These are phyloP conservation scores for Daldinia grandis DNA, from an alignment of 495 filamentous ascomycete genomes.

Conservation along the genomic window DNA sequence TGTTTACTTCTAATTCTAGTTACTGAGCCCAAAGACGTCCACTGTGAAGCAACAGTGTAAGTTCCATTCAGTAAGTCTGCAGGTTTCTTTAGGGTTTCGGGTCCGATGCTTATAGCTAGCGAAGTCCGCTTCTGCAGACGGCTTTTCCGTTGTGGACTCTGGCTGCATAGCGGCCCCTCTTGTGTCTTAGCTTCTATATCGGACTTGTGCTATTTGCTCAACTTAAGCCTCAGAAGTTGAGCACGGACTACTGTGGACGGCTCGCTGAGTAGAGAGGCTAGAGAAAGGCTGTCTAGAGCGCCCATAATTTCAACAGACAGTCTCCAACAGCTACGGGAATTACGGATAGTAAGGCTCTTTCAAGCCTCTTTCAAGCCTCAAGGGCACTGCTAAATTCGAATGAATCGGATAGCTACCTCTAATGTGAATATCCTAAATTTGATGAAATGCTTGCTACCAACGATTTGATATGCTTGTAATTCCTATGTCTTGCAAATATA, in stretches of 20 bases:
- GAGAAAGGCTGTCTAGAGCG: background rate
- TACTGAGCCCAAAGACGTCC: background rate
- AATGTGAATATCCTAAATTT: background rate
- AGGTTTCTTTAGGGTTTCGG: background rate
- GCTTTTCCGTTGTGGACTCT: slow-evolving; percentile 18
- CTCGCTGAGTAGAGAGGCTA: background rate
- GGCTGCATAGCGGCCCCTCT: background rate
- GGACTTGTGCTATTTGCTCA: background rate
- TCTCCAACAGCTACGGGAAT: background rate
- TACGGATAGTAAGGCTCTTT: background rate
- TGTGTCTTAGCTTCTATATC: background rate
- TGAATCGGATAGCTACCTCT: background rate
- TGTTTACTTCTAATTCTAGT: background rate
- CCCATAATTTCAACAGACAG: background rate
- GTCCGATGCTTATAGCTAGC: background rate
- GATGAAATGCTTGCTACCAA: background rate
- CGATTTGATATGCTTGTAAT: background rate
- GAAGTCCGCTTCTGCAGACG: slow-evolving; percentile 10
- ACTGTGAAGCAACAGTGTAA: background rate
- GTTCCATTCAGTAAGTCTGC: background rate
- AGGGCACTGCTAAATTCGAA: background rate
- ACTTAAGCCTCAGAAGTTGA: background rate
- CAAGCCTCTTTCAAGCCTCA: background rate
- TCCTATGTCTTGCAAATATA: background rate
- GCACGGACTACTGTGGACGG: background rate